phyloP scores from a whole-genome alignment of 1,284 basidiomycete genomes.

The Pterula multifida region DNA sequence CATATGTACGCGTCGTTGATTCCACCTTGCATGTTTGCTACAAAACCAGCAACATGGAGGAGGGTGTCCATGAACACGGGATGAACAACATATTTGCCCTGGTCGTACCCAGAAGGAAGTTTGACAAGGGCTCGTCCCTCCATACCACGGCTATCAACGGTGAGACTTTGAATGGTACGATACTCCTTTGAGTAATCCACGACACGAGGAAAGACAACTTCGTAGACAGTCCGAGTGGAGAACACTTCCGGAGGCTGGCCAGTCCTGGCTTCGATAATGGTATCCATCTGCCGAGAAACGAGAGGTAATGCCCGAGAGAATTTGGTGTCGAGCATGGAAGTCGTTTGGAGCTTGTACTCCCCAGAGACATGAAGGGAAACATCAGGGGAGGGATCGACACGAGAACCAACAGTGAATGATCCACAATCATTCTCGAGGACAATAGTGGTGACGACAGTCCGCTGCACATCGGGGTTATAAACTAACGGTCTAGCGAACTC shows the following conservation, averaged over 20 bases:
- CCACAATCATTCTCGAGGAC: conserved; percentile 25
- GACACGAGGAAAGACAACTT: conserved; percentile 54
- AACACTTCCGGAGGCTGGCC: conserved; percentile 30
- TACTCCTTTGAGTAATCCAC: conserved; percentile 52
- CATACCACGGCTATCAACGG: conserved; percentile 33
- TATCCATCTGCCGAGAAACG: conserved; percentile 22
- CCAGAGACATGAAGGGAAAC: conserved; percentile 37
- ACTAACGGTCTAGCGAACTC: conserved; percentile 46
- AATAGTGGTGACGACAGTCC: conserved; percentile 29
- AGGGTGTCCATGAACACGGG: conserved; percentile 57
- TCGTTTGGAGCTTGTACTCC: conserved; percentile 24
- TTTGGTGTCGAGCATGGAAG: conserved; percentile 21
- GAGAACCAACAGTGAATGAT: conserved; percentile 34
- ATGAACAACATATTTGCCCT: conserved; percentile 28
- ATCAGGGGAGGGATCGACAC: conserved; percentile 17
- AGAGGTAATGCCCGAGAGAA: conserved; percentile 25
- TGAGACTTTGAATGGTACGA: conserved; percentile 42
- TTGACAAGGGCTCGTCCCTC: conserved; percentile 39
- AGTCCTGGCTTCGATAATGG: conserved; percentile 17
- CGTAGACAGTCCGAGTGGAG: conserved; percentile 45
- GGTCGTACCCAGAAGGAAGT: conserved; percentile 23
- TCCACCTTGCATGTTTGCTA: conserved; percentile 44
- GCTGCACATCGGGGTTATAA: conserved; percentile 21
- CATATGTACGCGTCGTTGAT: conserved; percentile 51
- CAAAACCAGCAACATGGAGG: conserved; percentile 56